Base-by-base conservation (phyloP, 805 yeast species). In the Candida taoyuanica region DNA sequence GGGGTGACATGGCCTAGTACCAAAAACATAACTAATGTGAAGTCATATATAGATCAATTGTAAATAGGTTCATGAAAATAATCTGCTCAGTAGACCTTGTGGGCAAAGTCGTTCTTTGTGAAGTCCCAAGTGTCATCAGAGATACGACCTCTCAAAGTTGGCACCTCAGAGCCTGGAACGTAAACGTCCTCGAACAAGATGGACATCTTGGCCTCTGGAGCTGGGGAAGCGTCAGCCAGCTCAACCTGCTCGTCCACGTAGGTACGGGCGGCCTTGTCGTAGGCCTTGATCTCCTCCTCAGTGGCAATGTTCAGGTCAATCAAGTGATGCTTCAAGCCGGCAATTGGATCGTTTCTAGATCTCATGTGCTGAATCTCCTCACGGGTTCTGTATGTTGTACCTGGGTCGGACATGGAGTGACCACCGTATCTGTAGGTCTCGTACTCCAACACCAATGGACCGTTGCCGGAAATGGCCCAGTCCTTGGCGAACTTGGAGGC, bases 341-440 rank as follows among this genome's bases (percentile, higher is more conserved):
- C 89, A 65, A 93, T 87, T 56, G 98, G 97, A 67, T 93, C 98
- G 65, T 85, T 88, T 75, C 87, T 85, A 31, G 98, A 87, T 76
- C 98, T 85, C 97, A 93, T 89, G 74, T 91, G 91, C 73, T 89
- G 97, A 55, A 93, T 93, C 74, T 93, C 98, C 73, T 93, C 98
- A 76, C 98, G 89, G 63, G 98, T 93, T 80, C 98, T 85, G 82
- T 93, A 93, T 52, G 98, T 93, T 67, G 98, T 93, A 77, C 98
- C 98, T 60, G 98, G 98, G 71, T 93, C 98, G 54, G 98, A 91
- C 98, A 93, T 93, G 55, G 98, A 93, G 80, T 93, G 98, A 67
- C 98, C 98, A 74, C 98, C 98, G 67, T 93, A 93, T 77, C 98
- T 85, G 74, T 93, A 93, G 56, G 98, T 93, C 74, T 89, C 97